Evolutionary conservation across 2,329 filamentous ascomycete genomes (phyloP), one percentile per base, ranked within the genome.

Genomic region (Zarea fungicola): DNA sequence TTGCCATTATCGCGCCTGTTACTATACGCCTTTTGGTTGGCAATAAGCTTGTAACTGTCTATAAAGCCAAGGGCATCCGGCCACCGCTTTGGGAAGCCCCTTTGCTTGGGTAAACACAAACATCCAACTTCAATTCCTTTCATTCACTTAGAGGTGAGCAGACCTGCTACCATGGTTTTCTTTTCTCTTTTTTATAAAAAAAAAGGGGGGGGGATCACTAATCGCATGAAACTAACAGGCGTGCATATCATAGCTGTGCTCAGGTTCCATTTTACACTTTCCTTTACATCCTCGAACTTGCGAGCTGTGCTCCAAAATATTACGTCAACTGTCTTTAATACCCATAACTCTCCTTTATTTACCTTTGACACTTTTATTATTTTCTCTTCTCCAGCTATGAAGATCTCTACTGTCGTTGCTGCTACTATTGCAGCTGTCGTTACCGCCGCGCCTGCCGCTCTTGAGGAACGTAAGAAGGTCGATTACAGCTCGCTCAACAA

Each of bases 341-440:
- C 56, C 62, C 56, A 58, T 59, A 56, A 52, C 32, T 46, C 16
- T 39, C 49, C 28, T 45, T 49, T 44, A 32, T 31, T 37, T 29
- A 31, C 4, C 32, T 34, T 39, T 29, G 18, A 16, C 54, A 42
- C 61, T 59, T 41, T 51, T 48, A 40, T 41, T 34, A 55, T 42
- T 44, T 57, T 51, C 54, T 56, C 52, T 69, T 28, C 31, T 32
- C 29, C 19, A 23, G 25, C 7, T 14, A 78, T 78, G 75, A 74
- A 76, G 70, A 62, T 67, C 64, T 61, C 68, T 44, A 67, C 66
- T 54, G 58, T 77, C 63, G 52, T 78, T 62, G 59, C 67, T 59
- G 63, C 68, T 60, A 64, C 65, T 50, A 65, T 76, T 48, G 72
- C 72, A 55, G 69, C 72, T 53, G 58, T 75, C 53, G 70, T 63